These are phyloP conservation scores for Sphaceloma murrayae DNA, from an alignment of 2,329 filamentous ascomycete genomes.

Conservation along the genomic window DNA sequence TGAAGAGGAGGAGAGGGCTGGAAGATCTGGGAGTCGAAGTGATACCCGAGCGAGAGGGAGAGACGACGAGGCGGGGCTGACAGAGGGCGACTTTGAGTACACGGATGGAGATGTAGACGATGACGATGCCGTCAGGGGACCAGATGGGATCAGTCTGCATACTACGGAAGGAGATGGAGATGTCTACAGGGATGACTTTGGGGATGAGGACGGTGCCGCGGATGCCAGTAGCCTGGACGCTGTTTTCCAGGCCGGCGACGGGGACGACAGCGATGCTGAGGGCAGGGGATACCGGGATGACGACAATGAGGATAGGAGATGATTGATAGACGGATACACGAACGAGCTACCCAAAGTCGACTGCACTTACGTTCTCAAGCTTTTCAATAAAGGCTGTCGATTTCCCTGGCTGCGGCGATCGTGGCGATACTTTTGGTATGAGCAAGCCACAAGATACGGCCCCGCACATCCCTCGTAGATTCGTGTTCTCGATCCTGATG, in stretches of 20 bases:
- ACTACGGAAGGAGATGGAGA: slow-evolving; percentile 46
- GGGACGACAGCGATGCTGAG: slow-evolving; percentile 22
- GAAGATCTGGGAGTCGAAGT: slow-evolving; percentile 24
- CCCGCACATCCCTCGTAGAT: too few species aligned
- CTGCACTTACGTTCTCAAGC: too few species aligned
- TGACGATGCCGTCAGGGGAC: slow-evolving; percentile 35
- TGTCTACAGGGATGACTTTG: slow-evolving; percentile 23
- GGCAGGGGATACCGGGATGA: slow-evolving; percentile 21
- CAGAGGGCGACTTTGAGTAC: slow-evolving; percentile 34
- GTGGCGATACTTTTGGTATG: too few species aligned
- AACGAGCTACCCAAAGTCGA: too few species aligned
- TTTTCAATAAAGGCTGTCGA: too few species aligned
- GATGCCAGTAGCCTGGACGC: slow-evolving; percentile 34
- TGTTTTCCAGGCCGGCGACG: slow-evolving; percentile 38
- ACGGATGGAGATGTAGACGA: slow-evolving; percentile 35
- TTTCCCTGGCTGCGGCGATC: too few species aligned
- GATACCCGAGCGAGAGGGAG: slow-evolving; percentile 19
- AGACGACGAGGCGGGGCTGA: slow-evolving; percentile 18
- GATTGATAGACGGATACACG: background rate
- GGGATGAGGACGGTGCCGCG: slow-evolving; percentile 34
- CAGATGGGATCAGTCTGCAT: slow-evolving; percentile 42
- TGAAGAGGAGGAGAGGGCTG: slow-evolving; percentile 37
- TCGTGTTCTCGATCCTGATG: too few species aligned
- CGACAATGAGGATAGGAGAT: slow-evolving; percentile 4
- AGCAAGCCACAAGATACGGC: too few species aligned